phyloP scores from a whole-genome alignment of 1,139 yeast genomes.

The Diutina sp. region DNA sequence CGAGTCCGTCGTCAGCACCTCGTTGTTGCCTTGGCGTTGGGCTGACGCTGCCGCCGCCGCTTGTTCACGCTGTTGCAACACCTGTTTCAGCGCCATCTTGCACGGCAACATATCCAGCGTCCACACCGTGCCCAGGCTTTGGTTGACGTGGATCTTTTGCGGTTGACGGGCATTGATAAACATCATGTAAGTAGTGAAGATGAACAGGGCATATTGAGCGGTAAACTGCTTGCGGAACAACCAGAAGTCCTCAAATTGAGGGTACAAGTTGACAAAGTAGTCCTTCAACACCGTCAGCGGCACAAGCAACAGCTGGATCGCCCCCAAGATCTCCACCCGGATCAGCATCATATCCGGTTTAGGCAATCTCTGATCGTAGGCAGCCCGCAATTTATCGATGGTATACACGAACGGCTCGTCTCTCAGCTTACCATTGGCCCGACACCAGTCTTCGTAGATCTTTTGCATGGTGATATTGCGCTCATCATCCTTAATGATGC shows the following conservation, averaged over 20 bases:
- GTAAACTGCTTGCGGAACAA: constrained; percentile 90
- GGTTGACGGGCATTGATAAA: constrained; percentile 91
- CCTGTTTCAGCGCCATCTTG: constrained; percentile 46
- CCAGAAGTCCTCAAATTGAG: constrained; percentile 92
- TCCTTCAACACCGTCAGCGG: constrained; percentile 79
- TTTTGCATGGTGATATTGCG: constrained; percentile 72
- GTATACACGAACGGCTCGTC: constrained; percentile 88
- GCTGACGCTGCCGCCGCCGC: neutral
- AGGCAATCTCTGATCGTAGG: constrained; percentile 85
- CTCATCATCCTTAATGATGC: constrained; percentile 78
- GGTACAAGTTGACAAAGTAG: constrained; percentile 47
- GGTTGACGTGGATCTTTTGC: constrained; percentile 77
- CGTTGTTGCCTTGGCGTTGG: neutral
- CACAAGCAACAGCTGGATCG: constrained; percentile 76
- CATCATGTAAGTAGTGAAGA: constrained; percentile 90
- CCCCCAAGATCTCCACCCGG: constrained; percentile 80
- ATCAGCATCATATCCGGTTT: constrained; percentile 85
- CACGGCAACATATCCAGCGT: constrained; percentile 94
- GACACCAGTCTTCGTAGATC: constrained; percentile 82
- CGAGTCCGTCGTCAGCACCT: constrained; percentile 31
- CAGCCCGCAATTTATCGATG: constrained; percentile 78
- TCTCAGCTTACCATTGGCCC: constrained; percentile 56
- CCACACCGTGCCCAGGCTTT: constrained; percentile 80
- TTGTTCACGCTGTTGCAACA: neutral
- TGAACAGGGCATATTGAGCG: constrained; percentile 90